Conservation (phyloP, 352 stramenopile genomes). For the Phytophthora boehmeriae region DNA sequence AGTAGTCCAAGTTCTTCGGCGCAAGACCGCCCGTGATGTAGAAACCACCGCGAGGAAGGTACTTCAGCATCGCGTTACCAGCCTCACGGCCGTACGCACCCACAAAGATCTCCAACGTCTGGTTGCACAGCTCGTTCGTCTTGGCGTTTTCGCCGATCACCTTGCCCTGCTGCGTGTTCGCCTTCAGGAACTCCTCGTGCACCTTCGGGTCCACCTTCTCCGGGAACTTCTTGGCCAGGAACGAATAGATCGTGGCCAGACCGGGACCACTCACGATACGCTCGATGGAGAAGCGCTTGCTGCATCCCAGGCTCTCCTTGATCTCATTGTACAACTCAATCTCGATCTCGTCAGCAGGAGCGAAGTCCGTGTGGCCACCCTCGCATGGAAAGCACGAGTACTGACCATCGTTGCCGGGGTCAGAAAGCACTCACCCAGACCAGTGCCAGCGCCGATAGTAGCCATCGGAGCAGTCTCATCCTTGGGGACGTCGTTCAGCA, state of each 20-base stretch:
- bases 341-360: conserved; percentile 86
- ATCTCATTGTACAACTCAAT: conserved; percentile 83
- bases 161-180: conserved; percentile 65
- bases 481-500: conserved; percentile 74
- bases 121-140: conserved; percentile 77
- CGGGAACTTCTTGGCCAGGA: conserved; percentile 90
- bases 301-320: conserved; percentile 73
- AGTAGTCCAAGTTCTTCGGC: conserved; percentile 95
- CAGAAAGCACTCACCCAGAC: conserved; percentile 96
- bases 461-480: conserved; percentile 89
- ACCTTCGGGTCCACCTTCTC: conserved; percentile 84
- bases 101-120: conserved; percentile 94
- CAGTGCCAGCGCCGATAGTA: conserved; percentile 95
- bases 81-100: conserved; percentile 94
- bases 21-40: conserved; percentile 97
- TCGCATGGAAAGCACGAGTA: conserved; percentile 94
- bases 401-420: conserved; percentile 75
- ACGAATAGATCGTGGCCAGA: conserved; percentile 97
- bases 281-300: conserved; percentile 93
- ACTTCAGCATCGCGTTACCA: conserved; percentile 94
- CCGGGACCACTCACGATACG: conserved; percentile 94
- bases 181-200: conserved; percentile 60
- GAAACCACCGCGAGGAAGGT: conserved; percentile 94
- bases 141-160: conserved; percentile 89
- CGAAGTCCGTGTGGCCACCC: conserved; percentile 95